Conservation (phyloP, 164 flowering plant species). For the Aristolochia californica region DNA sequence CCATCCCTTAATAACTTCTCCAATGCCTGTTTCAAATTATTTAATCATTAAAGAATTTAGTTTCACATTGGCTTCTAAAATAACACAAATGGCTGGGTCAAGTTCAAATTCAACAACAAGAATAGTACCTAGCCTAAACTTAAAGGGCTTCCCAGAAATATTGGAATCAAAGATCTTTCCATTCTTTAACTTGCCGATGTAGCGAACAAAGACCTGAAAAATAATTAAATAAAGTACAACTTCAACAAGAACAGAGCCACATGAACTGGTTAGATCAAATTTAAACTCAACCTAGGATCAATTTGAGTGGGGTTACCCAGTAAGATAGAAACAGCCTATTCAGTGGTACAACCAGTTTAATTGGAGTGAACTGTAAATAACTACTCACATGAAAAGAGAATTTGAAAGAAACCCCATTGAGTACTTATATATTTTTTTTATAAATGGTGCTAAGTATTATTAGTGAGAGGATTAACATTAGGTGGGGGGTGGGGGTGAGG, state of each 20-base stretch:
- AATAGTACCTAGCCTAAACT: conserved; percentile 71
- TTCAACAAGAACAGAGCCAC: background rate
- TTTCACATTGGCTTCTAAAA: too few species aligned
- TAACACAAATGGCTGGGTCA: too few species aligned
- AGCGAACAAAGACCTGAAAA: conserved; percentile 55
- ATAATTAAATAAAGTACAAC: background rate
- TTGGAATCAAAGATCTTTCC: conserved; percentile 78
- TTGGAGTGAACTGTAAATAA: too few species aligned
- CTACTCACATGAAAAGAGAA: too few species aligned
- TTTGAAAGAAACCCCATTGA: too few species aligned
- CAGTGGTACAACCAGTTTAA: too few species aligned
- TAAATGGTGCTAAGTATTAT: background rate
- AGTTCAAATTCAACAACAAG: background rate
- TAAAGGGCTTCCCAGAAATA: conserved; percentile 55
- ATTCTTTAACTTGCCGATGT: conserved; percentile 78
- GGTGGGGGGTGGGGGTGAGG: too few species aligned
- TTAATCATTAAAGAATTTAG: background rate
- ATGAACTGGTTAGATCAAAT: background rate
- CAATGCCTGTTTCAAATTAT: conserved; percentile 44
- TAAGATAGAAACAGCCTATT: too few species aligned
- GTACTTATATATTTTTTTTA: too few species aligned
- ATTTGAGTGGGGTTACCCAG: too few species aligned
- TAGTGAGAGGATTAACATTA: too few species aligned
- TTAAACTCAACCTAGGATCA: too few species aligned
- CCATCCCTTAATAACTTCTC: conserved; percentile 88